Evolutionary conservation across 371 early-diverging fungal genomes (phyloP).

Genomic region (Syncephalastrum monosporum): DNA sequence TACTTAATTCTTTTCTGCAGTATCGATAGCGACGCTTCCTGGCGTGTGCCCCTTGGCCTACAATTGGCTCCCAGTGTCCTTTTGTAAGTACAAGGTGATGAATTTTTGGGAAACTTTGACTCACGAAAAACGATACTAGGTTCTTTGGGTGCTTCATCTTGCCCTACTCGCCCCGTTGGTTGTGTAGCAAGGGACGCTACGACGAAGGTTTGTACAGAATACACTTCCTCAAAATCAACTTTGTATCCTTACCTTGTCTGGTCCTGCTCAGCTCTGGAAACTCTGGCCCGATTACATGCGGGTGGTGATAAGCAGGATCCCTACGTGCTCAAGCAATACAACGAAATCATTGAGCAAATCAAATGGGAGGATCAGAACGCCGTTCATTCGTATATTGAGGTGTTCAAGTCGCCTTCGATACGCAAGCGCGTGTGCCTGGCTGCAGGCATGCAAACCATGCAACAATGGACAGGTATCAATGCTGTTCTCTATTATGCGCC

Average conservation of each 20-base stretch:
- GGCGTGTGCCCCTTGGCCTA: slow-evolving; percentile 36
- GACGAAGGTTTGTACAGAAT: slow-evolving; percentile 14
- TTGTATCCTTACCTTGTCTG: background rate
- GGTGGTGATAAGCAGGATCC: slow-evolving; percentile 43
- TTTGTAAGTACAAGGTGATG: slow-evolving; percentile 21
- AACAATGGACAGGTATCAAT: slow-evolving; percentile 34
- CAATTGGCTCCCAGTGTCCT: slow-evolving; percentile 33
- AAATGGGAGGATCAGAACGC: slow-evolving; percentile 60
- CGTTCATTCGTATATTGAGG: slow-evolving; percentile 60
- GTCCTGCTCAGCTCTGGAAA: slow-evolving; percentile 38
- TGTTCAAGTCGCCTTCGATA: slow-evolving; percentile 44
- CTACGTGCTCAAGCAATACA: slow-evolving; percentile 63
- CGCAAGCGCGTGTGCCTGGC: slow-evolving; percentile 57
- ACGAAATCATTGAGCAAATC: slow-evolving; percentile 63
- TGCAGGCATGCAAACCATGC: slow-evolving; percentile 61
- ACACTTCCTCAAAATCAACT: background rate
- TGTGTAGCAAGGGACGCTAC: slow-evolving; percentile 32
- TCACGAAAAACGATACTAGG: slow-evolving; percentile 27
- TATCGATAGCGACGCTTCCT: slow-evolving; percentile 25
- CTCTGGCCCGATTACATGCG: slow-evolving; percentile 68
- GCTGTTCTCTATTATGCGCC: slow-evolving; percentile 34
- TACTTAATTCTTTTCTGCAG: slow-evolving; percentile 61
- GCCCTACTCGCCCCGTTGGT: slow-evolving; percentile 55
- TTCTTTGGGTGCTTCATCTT: slow-evolving; percentile 37
- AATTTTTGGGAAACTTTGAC: slow-evolving; percentile 27